Evolutionary conservation across 1,284 basidiomycete genomes (phyloP), one percentile per base, ranked within the genome.

Genomic region (Ustilago trichophora): DNA sequence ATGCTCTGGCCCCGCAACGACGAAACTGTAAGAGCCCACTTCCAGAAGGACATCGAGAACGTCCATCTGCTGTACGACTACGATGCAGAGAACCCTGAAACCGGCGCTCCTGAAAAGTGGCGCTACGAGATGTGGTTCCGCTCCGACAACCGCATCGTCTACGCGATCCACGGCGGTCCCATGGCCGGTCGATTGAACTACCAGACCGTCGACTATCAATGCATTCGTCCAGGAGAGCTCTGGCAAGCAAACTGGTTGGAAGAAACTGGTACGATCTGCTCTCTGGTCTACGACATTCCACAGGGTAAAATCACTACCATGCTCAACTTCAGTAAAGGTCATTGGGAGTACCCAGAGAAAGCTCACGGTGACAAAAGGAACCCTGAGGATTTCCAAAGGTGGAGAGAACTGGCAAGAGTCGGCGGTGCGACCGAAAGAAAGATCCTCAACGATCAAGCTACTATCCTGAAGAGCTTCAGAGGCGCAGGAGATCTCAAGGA

Each of bases 281-380:
- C 77, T 12, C 64, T 82, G 21, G 71, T 72, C 15, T 70, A 76
- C 47, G 81, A 82, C 49, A 60, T 80, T 27, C 40, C 54, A 13
- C 37, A 72, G n/a, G 59, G 65, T 19, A 64, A 66, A 33, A 76
- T 81, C 50, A 77, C 72, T 16, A 82, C 80, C 7, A 72, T 75
- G 68, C 72, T 82, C 46, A 68, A 70, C n/a, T 80, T 82, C 60
- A 59, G 56, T 19, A 76, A 76, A 22, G 78, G 74, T 0, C 81
- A 82, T 58, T 82, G 77, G 79, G 64, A 77, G 18, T 35, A 66
- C n/a, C 56, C 78, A 2, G 72, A 80, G 22, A 56, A 52, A 25
- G 77, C 73, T 1, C 77, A 82, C 32, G 81, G 80, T 9, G 75
- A 77, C 42, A 82, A 82, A 63, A 50, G 75, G 2, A 82, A 80